These are phyloP conservation scores for Trichoderma koningii DNA, from an alignment of 2,329 filamentous ascomycete genomes.

Conservation along the genomic window DNA sequence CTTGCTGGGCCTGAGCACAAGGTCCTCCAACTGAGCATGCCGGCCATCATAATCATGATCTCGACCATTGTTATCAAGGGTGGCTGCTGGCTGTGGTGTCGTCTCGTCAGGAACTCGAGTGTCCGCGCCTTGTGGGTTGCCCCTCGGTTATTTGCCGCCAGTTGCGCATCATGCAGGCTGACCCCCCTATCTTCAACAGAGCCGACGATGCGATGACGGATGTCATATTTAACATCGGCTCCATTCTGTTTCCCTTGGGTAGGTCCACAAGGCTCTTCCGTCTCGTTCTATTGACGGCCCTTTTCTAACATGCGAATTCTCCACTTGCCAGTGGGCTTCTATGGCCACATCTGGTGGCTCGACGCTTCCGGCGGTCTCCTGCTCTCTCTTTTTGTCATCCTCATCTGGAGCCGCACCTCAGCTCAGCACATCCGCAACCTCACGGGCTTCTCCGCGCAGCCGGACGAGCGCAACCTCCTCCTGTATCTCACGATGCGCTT, in stretches of 20 bases:
- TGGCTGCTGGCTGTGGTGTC: slow-evolving; percentile 83
- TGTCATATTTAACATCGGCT: slow-evolving; percentile 88
- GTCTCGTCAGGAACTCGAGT: slow-evolving; percentile 80
- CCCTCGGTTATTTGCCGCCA: not conserved
- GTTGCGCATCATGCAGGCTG: slow-evolving; percentile 11
- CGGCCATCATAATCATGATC: slow-evolving; percentile 79
- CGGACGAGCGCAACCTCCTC: slow-evolving; percentile 80
- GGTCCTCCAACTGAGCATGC: slow-evolving; percentile 70
- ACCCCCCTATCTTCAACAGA: slow-evolving; percentile 34
- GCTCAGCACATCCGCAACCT: slow-evolving; percentile 78
- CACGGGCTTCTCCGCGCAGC: slow-evolving; percentile 74
- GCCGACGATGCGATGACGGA: slow-evolving; percentile 64
- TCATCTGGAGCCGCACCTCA: slow-evolving; percentile 75
- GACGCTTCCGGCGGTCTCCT: slow-evolving; percentile 77
- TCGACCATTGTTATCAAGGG: slow-evolving; percentile 81
- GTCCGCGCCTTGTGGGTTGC: slow-evolving; percentile 70
- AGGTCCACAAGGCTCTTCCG: slow-evolving; percentile 33
- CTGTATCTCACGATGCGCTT: slow-evolving; percentile 94
- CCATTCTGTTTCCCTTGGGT: slow-evolving; percentile 80
- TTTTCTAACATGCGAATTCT: not conserved
- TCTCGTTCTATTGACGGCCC: not conserved
- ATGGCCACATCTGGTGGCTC: slow-evolving; percentile 78
- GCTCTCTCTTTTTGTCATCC: slow-evolving; percentile 76
- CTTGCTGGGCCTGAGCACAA: slow-evolving; percentile 62
- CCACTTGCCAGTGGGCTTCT: slow-evolving; percentile 65